Base-by-base conservation (phyloP, 2,329 filamentous ascomycete genomes). In the Pseudocercospora vitis region DNA sequence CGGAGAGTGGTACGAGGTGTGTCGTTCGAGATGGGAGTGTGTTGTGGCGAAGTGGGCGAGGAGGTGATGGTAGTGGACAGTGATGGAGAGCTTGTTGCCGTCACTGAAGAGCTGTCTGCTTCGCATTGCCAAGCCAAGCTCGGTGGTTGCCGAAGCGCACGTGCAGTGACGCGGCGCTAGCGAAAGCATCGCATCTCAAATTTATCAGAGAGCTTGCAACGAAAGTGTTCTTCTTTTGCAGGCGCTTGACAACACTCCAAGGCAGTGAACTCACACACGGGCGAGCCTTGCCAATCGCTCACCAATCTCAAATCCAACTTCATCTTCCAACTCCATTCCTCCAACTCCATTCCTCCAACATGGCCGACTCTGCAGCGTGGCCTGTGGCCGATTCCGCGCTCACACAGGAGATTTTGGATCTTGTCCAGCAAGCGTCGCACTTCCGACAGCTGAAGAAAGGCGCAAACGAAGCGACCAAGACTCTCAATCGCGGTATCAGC, bases 401-500 rank as follows among this genome's bases (percentile, higher is more conserved):
- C 29, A 64, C 68, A 7, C 75, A 77, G 57, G 74, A 77, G 62
- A 73, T 76, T 51, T 71, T 55, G 8, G 48, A 55, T 45, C 23
- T 71, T 52, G 80, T 91, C 58, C 88, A 92, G 77, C 85, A 88
- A 68, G 84, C 69, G 52, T 69, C 65, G 35, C 71, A 87, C 76
- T 67, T 64, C 60, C 60, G 68, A 46, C 89, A 94, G 80, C 76
- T 91, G 63, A 94, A 94, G 81, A 95, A 94, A 80, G 89, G 89
- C 58, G 89, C 88, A 71, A 92, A 91, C 81, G 87, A 89, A 52
- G 78, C 84, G 31, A 95, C 89, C 70, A 95, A 95, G 81, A 88
- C 89, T 1, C 81, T 96, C 47, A 95, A 94, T 79, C 87, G 92
- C 65, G 91, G 92, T 76, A 91, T 92, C 59, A 85, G 85, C 64